phyloP scores from a whole-genome alignment of 2,329 filamentous ascomycete species.

The Chrysoporthe deuterocubensis region DNA sequence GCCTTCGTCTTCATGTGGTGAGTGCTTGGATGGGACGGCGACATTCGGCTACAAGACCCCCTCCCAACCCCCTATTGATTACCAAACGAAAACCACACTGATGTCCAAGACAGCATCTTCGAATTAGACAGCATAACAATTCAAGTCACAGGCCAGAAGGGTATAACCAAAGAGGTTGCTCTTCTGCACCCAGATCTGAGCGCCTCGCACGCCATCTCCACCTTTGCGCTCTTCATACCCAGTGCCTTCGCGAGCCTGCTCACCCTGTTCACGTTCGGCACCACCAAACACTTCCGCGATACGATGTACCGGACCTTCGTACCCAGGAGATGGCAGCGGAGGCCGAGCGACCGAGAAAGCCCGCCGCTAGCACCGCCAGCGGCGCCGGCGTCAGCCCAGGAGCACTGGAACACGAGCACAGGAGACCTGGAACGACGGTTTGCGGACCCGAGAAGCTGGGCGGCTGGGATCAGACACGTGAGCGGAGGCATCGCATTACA shows the following conservation, averaged over 20 bases:
- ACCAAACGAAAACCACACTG: background rate
- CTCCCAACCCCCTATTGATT: background rate
- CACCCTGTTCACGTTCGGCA: slow-evolving; percentile 34
- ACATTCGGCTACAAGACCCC: background rate
- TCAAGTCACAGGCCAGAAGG: slow-evolving; percentile 10
- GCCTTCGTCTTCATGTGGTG: slow-evolving; percentile 24
- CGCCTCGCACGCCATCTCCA: slow-evolving; percentile 2
- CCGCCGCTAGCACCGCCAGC: background rate
- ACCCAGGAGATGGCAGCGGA: slow-evolving; percentile 24
- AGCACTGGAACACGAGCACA: background rate
- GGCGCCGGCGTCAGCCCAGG: background rate
- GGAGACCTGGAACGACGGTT: background rate
- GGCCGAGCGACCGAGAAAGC: background rate
- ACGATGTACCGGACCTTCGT: slow-evolving; percentile 31
- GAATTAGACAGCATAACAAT: slow-evolving; percentile 18
- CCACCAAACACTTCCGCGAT: slow-evolving; percentile 32
- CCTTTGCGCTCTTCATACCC: slow-evolving; percentile 23
- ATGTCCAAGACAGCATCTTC: slow-evolving; percentile 11
- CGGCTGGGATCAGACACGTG: slow-evolving; percentile 5
- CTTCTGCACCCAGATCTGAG: slow-evolving; percentile 16
- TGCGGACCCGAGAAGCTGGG: slow-evolving; percentile 3
- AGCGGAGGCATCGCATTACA: background rate
- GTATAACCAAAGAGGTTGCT: slow-evolving; percentile 41
- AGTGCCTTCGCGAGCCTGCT: slow-evolving; percentile 33
- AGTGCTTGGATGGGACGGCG: background rate